Conservation (phyloP, 768 basidiomycete species). For the Lactarius trivialis region DNA sequence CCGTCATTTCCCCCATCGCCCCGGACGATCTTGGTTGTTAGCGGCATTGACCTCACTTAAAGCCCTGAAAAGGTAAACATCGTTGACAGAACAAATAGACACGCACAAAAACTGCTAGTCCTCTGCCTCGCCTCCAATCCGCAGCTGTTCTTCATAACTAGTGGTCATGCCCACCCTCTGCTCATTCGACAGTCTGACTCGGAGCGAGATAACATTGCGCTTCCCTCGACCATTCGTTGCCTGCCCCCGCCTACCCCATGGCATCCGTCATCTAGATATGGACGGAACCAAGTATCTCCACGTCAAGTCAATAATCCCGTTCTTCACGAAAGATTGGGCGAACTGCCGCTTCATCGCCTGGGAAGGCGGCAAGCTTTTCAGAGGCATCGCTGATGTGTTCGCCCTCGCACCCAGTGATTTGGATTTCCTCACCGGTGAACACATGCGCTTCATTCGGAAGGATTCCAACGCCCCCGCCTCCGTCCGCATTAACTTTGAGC, state of each 20-base stretch:
- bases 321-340: not conserved
- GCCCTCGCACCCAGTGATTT: not conserved
- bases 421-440: not conserved
- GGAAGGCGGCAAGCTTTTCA: not conserved
- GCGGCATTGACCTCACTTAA: too few relatives aligned
- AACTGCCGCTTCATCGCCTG: not conserved
- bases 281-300: fast-evolving
- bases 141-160: not conserved
- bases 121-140: not conserved
- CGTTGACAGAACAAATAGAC: too few relatives aligned
- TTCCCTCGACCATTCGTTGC: not conserved
- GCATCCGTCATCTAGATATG: not conserved
- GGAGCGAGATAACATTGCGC: not conserved
- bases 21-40: too few relatives aligned
- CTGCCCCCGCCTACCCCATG: not conserved
- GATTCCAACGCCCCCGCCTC: not conserved
- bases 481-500: not conserved
- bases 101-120: not conserved
- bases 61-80: too few relatives aligned
- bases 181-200: not conserved
- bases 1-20: too few relatives aligned
- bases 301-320: not conserved
- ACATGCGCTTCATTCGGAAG: not conserved
- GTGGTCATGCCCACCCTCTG: not conserved
- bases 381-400: not conserved